Conservation (phyloP, 2,329 filamentous ascomycete genomes). For the Nemania abortiva region DNA sequence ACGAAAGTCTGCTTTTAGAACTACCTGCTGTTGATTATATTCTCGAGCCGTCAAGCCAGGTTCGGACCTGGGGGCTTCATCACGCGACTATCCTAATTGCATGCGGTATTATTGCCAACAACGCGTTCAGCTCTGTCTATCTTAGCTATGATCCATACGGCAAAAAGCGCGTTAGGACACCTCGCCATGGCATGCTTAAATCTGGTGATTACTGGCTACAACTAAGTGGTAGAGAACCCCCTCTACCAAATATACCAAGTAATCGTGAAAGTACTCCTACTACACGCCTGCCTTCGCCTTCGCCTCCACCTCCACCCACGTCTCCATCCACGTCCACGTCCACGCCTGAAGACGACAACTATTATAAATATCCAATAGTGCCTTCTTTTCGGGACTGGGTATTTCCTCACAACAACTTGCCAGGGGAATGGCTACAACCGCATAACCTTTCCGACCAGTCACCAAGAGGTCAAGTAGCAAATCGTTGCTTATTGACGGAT, state of each 20-base stretch:
- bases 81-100: background rate
- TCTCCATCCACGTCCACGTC: too few species aligned
- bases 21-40: too few species aligned
- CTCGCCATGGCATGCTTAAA: background rate
- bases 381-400: background rate
- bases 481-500: slow-evolving; percentile 5
- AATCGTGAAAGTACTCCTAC: too few species aligned
- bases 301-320: background rate
- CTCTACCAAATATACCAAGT: background rate
- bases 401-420: slow-evolving; percentile 4
- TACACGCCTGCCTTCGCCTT: background rate
- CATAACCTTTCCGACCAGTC: background rate
- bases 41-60: too few species aligned
- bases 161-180: background rate
- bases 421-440: background rate
- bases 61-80: background rate
- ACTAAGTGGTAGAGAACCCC: background rate
- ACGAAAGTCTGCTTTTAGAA: too few species aligned
- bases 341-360: background rate
- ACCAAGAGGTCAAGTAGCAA: background rate
- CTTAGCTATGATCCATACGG: background rate
- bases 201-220: background rate
- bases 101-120: slow-evolving; percentile 2
- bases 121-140: background rate
- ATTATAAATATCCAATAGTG: background rate